These are phyloP conservation scores for Aspergillus tanneri DNA, from an alignment of 2,329 filamentous ascomycete species.

Conservation along the genomic window DNA sequence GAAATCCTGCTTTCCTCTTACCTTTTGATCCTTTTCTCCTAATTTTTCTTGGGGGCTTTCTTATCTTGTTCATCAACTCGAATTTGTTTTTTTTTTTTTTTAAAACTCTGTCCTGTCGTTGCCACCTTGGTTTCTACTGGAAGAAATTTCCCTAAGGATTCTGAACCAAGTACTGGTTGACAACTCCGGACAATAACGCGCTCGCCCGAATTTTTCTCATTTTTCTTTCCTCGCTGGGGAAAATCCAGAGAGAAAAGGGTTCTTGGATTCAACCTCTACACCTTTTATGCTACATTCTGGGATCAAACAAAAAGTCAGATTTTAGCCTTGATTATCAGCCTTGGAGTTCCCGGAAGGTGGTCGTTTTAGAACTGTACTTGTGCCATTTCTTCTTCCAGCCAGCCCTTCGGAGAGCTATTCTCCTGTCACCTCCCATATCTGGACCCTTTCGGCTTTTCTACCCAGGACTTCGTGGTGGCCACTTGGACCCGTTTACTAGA, in stretches of 20 bases:
- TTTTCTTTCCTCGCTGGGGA: conserved; percentile 12
- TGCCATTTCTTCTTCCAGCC: conserved; percentile 25
- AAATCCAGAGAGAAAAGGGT: conserved; percentile 14
- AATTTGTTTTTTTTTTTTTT: not conserved
- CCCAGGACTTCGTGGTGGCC: conserved; percentile 26
- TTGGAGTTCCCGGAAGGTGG: conserved; percentile 25
- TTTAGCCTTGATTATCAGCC: conserved; percentile 23
- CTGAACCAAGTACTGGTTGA: conserved; percentile 12
- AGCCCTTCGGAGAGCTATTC: conserved; percentile 12
- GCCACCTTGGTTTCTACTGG: conserved; percentile 13
- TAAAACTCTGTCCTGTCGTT: conserved; percentile 14
- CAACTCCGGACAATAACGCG: conserved; percentile 18
- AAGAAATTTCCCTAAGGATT: conserved; percentile 12
- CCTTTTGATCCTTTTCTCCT: conserved; percentile 21
- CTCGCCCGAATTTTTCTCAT: conserved; percentile 20
- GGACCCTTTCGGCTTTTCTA: conserved; percentile 20
- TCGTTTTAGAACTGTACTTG: conserved; percentile 26
- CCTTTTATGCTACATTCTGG: conserved; percentile 19
- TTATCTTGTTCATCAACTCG: conserved; percentile 1
- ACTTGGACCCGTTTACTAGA: conserved; percentile 28
- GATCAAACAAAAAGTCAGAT: conserved; percentile 17
- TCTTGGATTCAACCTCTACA: conserved; percentile 11
- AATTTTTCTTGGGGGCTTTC: conserved; percentile 8
- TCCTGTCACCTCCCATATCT: conserved; percentile 17
- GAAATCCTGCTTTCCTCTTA: not conserved